These are phyloP conservation scores for Golubevia sp. DNA, from an alignment of 1,284 basidiomycete species.

Conservation along the genomic window DNA sequence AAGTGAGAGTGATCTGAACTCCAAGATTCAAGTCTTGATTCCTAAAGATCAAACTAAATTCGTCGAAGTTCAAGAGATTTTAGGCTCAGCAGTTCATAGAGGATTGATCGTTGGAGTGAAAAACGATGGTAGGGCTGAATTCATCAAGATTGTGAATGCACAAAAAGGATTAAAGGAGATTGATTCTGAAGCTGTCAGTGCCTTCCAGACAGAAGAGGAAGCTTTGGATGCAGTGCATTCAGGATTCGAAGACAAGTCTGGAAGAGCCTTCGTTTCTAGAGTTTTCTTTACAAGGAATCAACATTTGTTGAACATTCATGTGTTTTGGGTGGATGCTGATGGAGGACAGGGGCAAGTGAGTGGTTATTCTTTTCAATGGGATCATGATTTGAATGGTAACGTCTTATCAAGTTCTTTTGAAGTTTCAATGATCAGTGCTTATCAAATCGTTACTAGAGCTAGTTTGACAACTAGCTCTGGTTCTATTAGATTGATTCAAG, in stretches of 20 bases:
- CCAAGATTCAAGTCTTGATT: not conserved
- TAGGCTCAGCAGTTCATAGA: not conserved
- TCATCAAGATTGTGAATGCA: not conserved
- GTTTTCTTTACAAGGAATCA: slow-evolving; percentile 47
- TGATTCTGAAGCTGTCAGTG: not conserved
- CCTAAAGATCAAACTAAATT: not conserved
- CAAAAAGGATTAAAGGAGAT: not conserved
- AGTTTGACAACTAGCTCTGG: slow-evolving; percentile 45
- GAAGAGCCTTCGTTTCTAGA: slow-evolving; percentile 46
- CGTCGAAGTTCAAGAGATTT: not conserved
- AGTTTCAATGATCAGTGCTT: slow-evolving; percentile 29
- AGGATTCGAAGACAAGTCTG: slow-evolving; percentile 37
- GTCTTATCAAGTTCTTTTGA: slow-evolving; percentile 48
- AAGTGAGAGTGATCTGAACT: not conserved
- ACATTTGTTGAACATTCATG: slow-evolving; percentile 54
- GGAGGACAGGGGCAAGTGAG: slow-evolving; percentile 46
- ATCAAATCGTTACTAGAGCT: slow-evolving; percentile 34
- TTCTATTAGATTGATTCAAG: slow-evolving; percentile 40
- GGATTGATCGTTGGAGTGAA: not conserved
- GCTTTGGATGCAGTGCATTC: slow-evolving; percentile 51
- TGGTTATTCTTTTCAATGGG: slow-evolving; percentile 56
- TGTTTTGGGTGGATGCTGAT: slow-evolving; percentile 47
- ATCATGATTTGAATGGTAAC: slow-evolving; percentile 55
- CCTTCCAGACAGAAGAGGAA: slow-evolving; percentile 14
- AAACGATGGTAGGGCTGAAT: not conserved